These are phyloP conservation scores for Zygosaccharomyces pseudobailii DNA, from an alignment of 1,139 yeast species.

Conservation along the genomic window DNA sequence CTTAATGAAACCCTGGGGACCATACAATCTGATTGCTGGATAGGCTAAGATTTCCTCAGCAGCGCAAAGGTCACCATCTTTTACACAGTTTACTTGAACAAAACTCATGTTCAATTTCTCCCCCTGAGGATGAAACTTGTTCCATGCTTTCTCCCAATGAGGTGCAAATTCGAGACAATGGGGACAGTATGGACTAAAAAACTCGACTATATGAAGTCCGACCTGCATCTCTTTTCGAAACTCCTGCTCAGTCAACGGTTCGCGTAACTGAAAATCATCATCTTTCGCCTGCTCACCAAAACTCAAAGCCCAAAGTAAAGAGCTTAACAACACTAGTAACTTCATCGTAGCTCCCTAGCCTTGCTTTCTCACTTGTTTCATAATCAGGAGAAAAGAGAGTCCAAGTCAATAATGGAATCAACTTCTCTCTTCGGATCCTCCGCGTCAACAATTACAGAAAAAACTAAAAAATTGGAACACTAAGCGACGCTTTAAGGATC, in stretches of 20 bases:
- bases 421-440: neutral
- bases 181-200: slow-evolving; percentile 65
- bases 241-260: slow-evolving; percentile 29
- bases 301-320: neutral
- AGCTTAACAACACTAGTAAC: neutral
- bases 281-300: neutral
- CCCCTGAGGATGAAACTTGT: slow-evolving; percentile 41
- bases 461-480: neutral
- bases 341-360: neutral
- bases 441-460: neutral
- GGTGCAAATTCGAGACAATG: slow-evolving; percentile 68
- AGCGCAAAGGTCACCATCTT: slow-evolving; percentile 65
- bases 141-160: slow-evolving; percentile 55
- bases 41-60: slow-evolving; percentile 52
- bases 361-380: neutral
- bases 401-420: neutral
- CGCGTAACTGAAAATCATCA: slow-evolving; percentile 26
- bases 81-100: slow-evolving; percentile 69
- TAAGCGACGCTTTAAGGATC: too few species aligned
- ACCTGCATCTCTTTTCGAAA: slow-evolving; percentile 45
- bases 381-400: neutral
- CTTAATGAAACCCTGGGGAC: slow-evolving; percentile 43
- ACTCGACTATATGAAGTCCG: slow-evolving; percentile 57
- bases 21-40: slow-evolving; percentile 59
- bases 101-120: slow-evolving; percentile 44